Conservation (phyloP, 306 rosid species). For the Cucumis melo region DNA sequence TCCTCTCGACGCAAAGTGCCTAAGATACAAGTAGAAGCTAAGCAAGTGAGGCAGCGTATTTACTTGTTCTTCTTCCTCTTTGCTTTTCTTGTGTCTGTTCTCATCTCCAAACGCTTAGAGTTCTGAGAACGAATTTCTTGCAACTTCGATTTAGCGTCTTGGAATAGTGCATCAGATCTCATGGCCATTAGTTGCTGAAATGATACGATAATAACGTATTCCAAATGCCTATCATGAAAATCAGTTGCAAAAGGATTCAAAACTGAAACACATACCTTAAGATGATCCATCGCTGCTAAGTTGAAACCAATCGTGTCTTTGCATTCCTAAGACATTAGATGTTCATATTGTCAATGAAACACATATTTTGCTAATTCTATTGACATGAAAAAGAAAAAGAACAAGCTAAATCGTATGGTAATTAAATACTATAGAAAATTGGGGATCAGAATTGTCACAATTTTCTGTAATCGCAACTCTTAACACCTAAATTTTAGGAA, state of each 20-base stretch:
- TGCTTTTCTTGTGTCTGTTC: conserved; percentile 40
- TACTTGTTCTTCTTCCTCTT: conserved; percentile 38
- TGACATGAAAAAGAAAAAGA: background rate
- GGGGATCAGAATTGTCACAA: background rate
- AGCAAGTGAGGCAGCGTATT: conserved; percentile 1
- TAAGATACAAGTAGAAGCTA: background rate
- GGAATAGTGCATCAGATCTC: conserved; percentile 69
- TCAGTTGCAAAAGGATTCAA: background rate
- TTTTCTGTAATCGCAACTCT: background rate
- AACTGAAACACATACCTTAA: conserved; percentile 39
- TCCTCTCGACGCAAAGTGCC: background rate
- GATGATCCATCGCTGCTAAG: conserved; percentile 96
- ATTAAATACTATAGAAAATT: background rate
- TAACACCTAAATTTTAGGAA: background rate
- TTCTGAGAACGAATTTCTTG: conserved; percentile 59
- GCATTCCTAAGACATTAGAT: conserved; percentile 50
- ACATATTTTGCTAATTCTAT: background rate
- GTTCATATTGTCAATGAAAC: conserved; percentile 5
- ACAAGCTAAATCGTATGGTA: too few relatives aligned
- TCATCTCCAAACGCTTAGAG: conserved; percentile 48
- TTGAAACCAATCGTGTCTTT: conserved; percentile 77
- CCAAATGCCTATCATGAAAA: background rate
- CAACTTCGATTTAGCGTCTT: conserved; percentile 61
- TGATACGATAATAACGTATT: conserved; percentile 6
- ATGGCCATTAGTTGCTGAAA: conserved; percentile 81